Base-by-base conservation (phyloP, 441 rosid genomes). In the Erysimum pusillum region DNA sequence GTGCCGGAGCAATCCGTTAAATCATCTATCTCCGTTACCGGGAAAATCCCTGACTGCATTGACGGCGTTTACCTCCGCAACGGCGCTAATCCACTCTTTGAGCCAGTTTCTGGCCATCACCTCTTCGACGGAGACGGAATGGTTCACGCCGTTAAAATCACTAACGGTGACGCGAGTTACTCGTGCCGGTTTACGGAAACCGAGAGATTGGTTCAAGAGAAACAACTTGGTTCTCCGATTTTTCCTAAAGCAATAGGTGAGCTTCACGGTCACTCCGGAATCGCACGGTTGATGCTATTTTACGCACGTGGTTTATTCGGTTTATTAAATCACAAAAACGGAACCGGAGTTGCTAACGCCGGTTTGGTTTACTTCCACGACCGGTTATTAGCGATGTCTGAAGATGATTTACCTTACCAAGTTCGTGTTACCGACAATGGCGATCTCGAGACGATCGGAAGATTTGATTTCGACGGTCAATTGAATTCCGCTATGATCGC, bases 201-300 rank as follows among this genome's bases (percentile, higher is more conserved):
- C 4, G 85, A 86, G 34, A 83, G 97, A 59, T 77, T 91, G 25
- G 79, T 87, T 35, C 97, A 91, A 46, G 97, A 91, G 76, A 81
- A 75, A 25, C 53, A 38, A 17, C 13, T 84, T 22, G 94, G 94
- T 32, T 83, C 86, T 38, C 88, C 97, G 9, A 79, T 91, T 67
- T 91, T 89, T 49, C 97, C 97, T 11, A 91, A 91, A 75, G 94
- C 93, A 4, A 91, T 91, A 9, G 97, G 97, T 1, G 97, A 91
- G 74, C 77, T 91, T 5, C 97, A 89, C 57, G 97, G 97, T 8
- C 97, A 91, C 75, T 72, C 91, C 22, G 97, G 97, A 0, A 81
- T 89, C 10, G 94, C 89, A 0, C 82, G 94, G 44, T 71, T 91
- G 53, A 63, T 86, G 44, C 86, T 91, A 6, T 88, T 88, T 75